Evolutionary conservation across 805 yeast genomes (phyloP).

Genomic region (Ogataea pignaliae): DNA sequence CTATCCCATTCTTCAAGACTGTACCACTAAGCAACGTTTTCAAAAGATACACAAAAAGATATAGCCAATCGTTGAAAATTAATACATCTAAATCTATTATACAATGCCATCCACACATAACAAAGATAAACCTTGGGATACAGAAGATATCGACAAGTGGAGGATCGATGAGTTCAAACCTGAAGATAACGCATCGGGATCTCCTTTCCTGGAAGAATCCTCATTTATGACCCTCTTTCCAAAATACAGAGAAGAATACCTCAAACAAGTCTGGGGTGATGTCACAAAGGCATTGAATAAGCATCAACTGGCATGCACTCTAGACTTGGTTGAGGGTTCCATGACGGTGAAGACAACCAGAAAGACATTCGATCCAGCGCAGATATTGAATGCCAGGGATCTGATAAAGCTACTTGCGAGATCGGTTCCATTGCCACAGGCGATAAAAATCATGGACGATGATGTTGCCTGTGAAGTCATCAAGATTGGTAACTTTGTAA

Average conservation of each 20-base stretch:
- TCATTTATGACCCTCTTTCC: conserved; percentile 94
- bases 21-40: no score
- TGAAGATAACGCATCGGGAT: conserved; percentile 83
- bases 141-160: conserved; percentile 94
- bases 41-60: no score
- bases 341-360: conserved; percentile 96
- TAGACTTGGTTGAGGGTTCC: conserved; percentile 92
- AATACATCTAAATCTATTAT: not conserved
- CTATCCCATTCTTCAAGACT: no score
- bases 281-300: conserved; percentile 75
- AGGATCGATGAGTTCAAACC: conserved; percentile 79
- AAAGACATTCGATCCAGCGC: conserved; percentile 93
- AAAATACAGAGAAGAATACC: conserved; percentile 88
- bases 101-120: conserved; percentile 88
- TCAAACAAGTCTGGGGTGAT: conserved; percentile 89
- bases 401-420: conserved; percentile 89
- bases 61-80: no score
- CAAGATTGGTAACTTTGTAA: conserved; percentile 84
- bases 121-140: conserved; percentile 97
- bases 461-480: conserved; percentile 95
- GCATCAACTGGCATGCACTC: conserved; percentile 73
- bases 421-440: conserved; percentile 96
- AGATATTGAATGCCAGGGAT: conserved; percentile 91
- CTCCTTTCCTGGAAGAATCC: conserved; percentile 91
- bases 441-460: conserved; percentile 84